Base-by-base conservation (phyloP, 805 yeast genomes). In the Yamadazyma paraphyllophila region DNA sequence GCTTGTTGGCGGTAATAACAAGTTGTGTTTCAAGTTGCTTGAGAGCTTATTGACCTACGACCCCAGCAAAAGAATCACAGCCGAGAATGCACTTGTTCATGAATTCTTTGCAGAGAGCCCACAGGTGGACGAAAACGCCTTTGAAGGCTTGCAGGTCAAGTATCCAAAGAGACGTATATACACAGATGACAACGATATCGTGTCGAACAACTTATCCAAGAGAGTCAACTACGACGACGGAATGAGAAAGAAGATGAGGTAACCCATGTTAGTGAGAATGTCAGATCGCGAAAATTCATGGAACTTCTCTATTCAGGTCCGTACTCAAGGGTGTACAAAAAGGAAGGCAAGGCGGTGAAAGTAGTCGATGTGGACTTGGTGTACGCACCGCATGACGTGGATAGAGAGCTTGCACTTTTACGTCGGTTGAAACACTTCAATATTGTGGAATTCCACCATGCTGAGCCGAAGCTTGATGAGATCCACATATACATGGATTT, bases 111-210 rank as follows among this genome's bases (percentile, higher is more conserved):
- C 78, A 32, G 92, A 85, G 44, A 66, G 71, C 25, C 88, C 95
- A 0, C 73, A 72, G 52, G 89, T 89, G 0, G 68, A 76, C 14
- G 82, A 76, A 20, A 88, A 89, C 58, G 92, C 94, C 1, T 94
- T 94, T 63, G 89, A 84, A 48, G 85, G 87, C 1, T 77, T 83
- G 47, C 76, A 73, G 32, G 74, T 82, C 58, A 82, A 80, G 53
- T 94, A 94, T 60, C 98, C 99, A 2, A 77, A 82, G 27, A 74
- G 99, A 53, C 77, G 96, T 55, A 89, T 92, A 26, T 88, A 88
- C 55, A 83, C 88, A 15, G 95, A 88, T 56, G 96, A 90, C 61
- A 83, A 82, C 53, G 96, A 90, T 63, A 88, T 89, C 41, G 59
- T 63, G 51, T 72, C 64, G 41, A 65, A 60, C 47, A 49, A 46